phyloP scores from a whole-genome alignment of 164 flowering plant species.

The Tetracentron sinense region DNA sequence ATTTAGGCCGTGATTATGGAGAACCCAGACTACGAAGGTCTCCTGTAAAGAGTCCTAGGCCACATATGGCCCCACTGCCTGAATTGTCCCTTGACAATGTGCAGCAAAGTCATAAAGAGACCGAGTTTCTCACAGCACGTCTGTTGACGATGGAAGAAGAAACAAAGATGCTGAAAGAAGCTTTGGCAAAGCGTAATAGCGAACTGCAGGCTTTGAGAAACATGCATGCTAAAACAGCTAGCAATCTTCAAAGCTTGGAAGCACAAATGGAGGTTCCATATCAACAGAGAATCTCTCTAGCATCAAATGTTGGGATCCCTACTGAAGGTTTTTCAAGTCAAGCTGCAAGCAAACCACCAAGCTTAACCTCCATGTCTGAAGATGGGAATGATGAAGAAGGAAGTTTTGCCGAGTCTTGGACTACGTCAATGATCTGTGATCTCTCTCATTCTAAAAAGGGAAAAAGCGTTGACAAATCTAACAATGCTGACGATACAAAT shows the following conservation, averaged over 20 bases:
- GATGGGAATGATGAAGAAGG: conserved; percentile 74
- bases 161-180: conserved; percentile 94
- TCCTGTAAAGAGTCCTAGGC: conserved; percentile 52
- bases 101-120: conserved; percentile 71
- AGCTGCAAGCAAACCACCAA: conserved; percentile 65
- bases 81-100: conserved; percentile 58
- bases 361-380: conserved; percentile 84
- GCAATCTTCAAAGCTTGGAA: conserved; percentile 77
- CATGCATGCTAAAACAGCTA: conserved; percentile 69
- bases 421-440: conserved; percentile 51
- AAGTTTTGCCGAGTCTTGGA: conserved; percentile 81
- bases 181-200: conserved; percentile 82
- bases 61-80: conserved; percentile 39
- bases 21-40: conserved; percentile 63
- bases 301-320: conserved; percentile 28
- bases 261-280: conserved; percentile 41
- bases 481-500: conserved; percentile 42
- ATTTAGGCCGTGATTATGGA: conserved; percentile 72
- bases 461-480: conserved; percentile 40
- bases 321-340: conserved; percentile 44
- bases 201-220: conserved; percentile 85
- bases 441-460: conserved; percentile 58
- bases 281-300: conserved; percentile 41
- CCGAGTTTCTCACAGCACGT: conserved; percentile 76
- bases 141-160: conserved; percentile 91